phyloP scores from a whole-genome alignment of 2,329 filamentous ascomycete species.

The Trichophyton equinum region DNA sequence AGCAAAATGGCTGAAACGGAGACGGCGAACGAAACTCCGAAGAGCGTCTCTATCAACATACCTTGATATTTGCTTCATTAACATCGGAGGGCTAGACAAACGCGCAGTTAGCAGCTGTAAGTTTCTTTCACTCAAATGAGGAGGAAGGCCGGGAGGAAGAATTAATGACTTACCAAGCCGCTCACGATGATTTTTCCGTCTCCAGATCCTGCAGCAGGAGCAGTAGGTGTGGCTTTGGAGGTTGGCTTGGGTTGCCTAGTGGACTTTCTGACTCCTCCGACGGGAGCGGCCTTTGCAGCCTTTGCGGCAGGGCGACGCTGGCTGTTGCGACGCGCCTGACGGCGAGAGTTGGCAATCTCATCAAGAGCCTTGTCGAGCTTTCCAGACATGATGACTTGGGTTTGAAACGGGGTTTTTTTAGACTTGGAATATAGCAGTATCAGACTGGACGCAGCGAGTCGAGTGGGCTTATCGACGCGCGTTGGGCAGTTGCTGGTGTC shows the following conservation, averaged over 20 bases:
- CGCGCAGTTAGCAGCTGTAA: constrained; percentile 36
- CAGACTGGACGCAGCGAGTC: background rate
- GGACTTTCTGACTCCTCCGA: constrained; percentile 77
- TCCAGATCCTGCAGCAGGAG: constrained; percentile 47
- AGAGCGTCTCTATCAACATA: constrained; percentile 87
- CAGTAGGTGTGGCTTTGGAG: constrained; percentile 48
- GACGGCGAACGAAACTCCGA: constrained; percentile 59
- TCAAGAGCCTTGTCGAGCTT: constrained; percentile 97
- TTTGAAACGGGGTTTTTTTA: background rate
- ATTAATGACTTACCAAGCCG: constrained; percentile 67
- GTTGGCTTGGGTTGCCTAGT: constrained; percentile 38
- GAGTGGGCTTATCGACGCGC: background rate
- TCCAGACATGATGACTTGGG: constrained; percentile 57
- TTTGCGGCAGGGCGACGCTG: constrained; percentile 33
- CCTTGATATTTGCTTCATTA: constrained; percentile 95
- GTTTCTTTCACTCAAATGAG: constrained; percentile 10
- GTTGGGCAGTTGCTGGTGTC: background rate
- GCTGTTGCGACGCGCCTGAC: constrained; percentile 40
- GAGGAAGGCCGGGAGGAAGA: background rate
- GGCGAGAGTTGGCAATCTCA: constrained; percentile 77
- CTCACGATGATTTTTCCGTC: constrained; percentile 98
- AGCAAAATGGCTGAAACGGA: constrained; percentile 28
- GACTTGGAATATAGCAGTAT: background rate
- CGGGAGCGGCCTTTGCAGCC: constrained; percentile 48
- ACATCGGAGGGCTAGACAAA: constrained; percentile 74